These are phyloP conservation scores for Colletotrichum caudatum DNA, from an alignment of 2,329 filamentous ascomycete species.

Conservation along the genomic window DNA sequence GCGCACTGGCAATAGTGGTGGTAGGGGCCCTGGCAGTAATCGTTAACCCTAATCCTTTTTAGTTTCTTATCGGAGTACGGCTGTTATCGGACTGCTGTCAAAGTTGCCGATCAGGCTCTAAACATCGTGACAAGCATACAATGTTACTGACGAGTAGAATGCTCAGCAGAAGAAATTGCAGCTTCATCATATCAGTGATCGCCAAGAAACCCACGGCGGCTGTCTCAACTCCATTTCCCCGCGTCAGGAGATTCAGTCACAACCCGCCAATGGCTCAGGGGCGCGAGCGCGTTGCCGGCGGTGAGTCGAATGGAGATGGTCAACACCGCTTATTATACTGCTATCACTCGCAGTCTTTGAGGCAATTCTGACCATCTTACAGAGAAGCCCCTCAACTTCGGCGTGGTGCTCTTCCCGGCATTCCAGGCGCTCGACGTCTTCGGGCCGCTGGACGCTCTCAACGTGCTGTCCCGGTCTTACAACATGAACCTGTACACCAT, in stretches of 20 bases:
- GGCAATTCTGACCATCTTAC: background rate
- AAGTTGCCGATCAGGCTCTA: too few relatives aligned
- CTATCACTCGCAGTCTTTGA: background rate
- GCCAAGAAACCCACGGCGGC: conserved; percentile 7
- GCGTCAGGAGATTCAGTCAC: background rate
- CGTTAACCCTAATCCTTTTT: too few relatives aligned
- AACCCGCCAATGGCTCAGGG: conserved; percentile 19
- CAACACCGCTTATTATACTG: background rate
- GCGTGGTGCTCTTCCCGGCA: conserved; percentile 51
- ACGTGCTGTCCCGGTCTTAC: conserved; percentile 43
- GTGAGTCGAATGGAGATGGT: conserved; percentile 12
- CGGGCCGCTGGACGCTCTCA: conserved; percentile 53
- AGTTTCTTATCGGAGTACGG: too few relatives aligned
- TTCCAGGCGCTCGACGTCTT: conserved; percentile 55
- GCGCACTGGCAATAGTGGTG: too few relatives aligned
- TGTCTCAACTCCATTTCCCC: background rate
- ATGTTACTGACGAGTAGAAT: background rate
- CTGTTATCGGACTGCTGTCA: too few relatives aligned
- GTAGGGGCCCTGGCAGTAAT: too few relatives aligned
- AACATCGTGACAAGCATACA: background rate
- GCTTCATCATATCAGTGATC: background rate
- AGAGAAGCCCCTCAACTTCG: conserved; percentile 45
- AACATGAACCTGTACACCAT: conserved; percentile 42
- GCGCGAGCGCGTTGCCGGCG: background rate
- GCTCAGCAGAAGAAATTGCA: conserved; percentile 2